Evolutionary conservation across 2,329 filamentous ascomycete genomes (phyloP).

Genomic region (Microcyclosporella mali): DNA sequence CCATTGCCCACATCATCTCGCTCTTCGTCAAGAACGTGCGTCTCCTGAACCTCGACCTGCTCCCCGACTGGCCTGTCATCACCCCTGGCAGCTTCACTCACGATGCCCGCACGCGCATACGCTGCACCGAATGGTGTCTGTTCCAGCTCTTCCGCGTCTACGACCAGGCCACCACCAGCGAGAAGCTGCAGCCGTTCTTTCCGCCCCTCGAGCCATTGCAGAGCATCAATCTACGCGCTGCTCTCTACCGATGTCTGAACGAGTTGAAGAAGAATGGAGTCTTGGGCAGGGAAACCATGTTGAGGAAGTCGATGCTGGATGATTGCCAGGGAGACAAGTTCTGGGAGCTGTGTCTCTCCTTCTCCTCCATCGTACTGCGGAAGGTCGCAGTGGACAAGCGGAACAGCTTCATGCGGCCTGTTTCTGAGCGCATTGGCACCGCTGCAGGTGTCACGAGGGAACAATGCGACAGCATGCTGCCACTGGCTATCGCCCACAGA

Average conservation of each 20-base stretch:
- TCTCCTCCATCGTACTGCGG: slow-evolving; percentile 77
- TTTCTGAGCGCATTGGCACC: slow-evolving; percentile 50
- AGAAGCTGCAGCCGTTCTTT: slow-evolving; percentile 84
- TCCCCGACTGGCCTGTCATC: slow-evolving; percentile 74
- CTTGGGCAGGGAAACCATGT: slow-evolving; percentile 68
- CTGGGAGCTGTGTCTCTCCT: slow-evolving; percentile 75
- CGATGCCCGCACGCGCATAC: slow-evolving; percentile 69
- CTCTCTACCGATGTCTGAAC: slow-evolving; percentile 73
- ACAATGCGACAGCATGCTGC: slow-evolving; percentile 45
- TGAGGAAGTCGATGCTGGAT: slow-evolving; percentile 93
- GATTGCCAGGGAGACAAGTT: slow-evolving; percentile 90
- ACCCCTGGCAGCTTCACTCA: slow-evolving; percentile 62
- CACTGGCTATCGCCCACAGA: slow-evolving; percentile 68
- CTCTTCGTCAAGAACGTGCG: slow-evolving; percentile 79
- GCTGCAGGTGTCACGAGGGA: slow-evolving; percentile 28
- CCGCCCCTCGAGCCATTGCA: slow-evolving; percentile 85
- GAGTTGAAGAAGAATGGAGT: slow-evolving; percentile 82
- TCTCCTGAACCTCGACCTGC: slow-evolving; percentile 70
- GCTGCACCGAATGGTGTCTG: slow-evolving; percentile 83
- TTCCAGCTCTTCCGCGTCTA: slow-evolving; percentile 80
- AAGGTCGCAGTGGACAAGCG: slow-evolving; percentile 49
- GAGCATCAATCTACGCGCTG: slow-evolving; percentile 81
- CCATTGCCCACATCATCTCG: slow-evolving; percentile 37
- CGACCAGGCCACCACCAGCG: slow-evolving; percentile 68
- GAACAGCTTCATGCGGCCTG: slow-evolving; percentile 30